Conservation (phyloP, 1,284 basidiomycete species). For the Cystobasidium sp. region DNA sequence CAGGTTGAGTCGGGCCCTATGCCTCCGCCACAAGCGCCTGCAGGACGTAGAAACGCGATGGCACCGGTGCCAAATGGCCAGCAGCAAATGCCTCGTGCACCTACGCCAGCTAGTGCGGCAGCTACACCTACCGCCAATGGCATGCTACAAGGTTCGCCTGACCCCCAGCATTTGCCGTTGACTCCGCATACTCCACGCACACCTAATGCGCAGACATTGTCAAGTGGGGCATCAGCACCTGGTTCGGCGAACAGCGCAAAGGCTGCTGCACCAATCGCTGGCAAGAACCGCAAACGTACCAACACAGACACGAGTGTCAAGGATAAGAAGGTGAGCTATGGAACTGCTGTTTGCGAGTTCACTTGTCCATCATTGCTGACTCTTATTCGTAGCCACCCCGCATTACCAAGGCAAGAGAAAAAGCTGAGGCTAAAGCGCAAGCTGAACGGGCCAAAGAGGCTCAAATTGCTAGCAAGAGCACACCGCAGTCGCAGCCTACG, state of each 20-base stretch:
- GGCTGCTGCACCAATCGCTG: constrained; percentile 6
- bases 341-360: too few relatives aligned
- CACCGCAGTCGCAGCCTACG: constrained; percentile 16
- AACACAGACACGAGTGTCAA: constrained; percentile 29
- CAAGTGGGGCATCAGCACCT: constrained; percentile 9
- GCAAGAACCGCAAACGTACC: constrained; percentile 29
- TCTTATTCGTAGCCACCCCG: not conserved
- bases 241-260: constrained; percentile 15
- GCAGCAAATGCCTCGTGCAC: constrained; percentile 10
- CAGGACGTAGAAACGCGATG: constrained; percentile 21
- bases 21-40: constrained; percentile 21
- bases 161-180: constrained; percentile 21
- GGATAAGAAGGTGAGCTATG: constrained; percentile 33
- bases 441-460: not conserved
- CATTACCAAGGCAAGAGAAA: constrained; percentile 9
- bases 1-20: constrained; percentile 17
- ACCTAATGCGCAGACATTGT: constrained; percentile 10
- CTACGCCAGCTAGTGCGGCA: constrained; percentile 13
- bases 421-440: not conserved
- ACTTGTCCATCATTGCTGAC: not conserved
- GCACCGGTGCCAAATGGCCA: constrained; percentile 8
- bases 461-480: constrained; percentile 4
- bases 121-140: constrained; percentile 35
- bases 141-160: constrained; percentile 29
- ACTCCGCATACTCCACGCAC: constrained; percentile 33